Evolutionary conservation across 2,329 filamentous ascomycete species (phyloP).

Genomic region (Aaosphaeria pasadenensis): DNA sequence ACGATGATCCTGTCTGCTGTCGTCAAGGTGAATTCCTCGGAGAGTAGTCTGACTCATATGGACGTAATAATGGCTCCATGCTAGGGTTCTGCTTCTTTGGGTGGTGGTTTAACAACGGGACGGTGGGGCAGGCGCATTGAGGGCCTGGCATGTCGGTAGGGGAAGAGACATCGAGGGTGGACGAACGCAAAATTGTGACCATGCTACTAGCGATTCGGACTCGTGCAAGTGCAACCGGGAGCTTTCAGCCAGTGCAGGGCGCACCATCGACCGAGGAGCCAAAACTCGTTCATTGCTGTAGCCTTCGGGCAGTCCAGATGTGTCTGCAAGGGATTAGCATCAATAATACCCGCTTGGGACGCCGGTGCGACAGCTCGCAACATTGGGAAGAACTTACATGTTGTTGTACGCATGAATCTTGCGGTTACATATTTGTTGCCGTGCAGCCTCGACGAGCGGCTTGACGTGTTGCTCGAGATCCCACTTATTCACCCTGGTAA

Average conservation of each 20-base stretch:
- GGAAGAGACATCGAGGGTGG: no score
- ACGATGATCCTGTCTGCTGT: not conserved
- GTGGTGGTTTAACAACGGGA: no score
- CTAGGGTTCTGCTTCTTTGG: no score
- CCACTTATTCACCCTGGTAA: constrained; percentile 65
- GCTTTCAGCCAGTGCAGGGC: no score
- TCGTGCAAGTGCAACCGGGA: no score
- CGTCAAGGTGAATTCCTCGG: not conserved
- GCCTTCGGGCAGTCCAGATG: constrained; percentile 47
- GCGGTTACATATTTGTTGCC: constrained; percentile 66
- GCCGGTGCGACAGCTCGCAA: constrained; percentile 20
- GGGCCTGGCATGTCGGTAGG: no score
- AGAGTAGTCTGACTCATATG: not conserved
- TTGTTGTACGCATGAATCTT: constrained; percentile 71
- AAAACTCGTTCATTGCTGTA: constrained; percentile 33
- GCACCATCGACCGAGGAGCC: no score
- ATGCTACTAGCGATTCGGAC: no score
- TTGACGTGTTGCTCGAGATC: constrained; percentile 58
- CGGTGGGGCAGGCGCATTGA: no score
- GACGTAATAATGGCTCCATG: not conserved
- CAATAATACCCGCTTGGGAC: not conserved
- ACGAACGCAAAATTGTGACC: no score
- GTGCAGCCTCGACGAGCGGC: constrained; percentile 60
- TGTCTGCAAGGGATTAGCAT: constrained; percentile 40
- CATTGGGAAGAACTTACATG: constrained; percentile 57